Evolutionary conservation across 2,329 filamentous ascomycete species (phyloP), one percentile per base, ranked within the genome.

Genomic region (Tolypocladium amazonense): DNA sequence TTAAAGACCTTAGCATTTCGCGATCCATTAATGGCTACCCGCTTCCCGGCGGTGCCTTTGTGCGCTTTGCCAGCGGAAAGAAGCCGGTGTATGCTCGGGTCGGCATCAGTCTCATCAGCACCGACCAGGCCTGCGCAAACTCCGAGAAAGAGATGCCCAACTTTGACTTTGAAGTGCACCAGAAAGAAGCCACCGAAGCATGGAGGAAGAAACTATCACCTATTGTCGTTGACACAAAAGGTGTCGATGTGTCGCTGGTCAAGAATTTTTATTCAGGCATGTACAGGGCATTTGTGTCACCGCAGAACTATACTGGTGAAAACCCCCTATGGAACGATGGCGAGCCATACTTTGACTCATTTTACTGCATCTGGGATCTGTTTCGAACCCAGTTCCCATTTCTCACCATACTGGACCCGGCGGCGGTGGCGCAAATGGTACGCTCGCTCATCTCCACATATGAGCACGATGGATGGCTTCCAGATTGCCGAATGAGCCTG

Each of bases 281-380:
- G n/a, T 90, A 90, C 67, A 77, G 87, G n/a, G 81, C 84, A 3
- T 83, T 89, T 81, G 83, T 90, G 62, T 87, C 83, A 58, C 88
- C 88, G 2, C 87, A 90, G 65, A 88, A 90, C 65, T 89, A 89
- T 65, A 89, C 88, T 0, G 85, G 85, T 0, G 88, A 90, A 68
- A 90, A 90, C 59, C 85, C 86, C 2, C 68, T 85, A 0, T 90
- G 87, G 86, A 64, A 80, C 2, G 86, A 81, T 50, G 76, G 75
- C 2, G 86, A 89, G 68, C 87, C 87, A 0, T 90, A 90, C 66
- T 90, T 87, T 67, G 88, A 90, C 69, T 88, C 85, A 0, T 89
- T 87, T 65, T 92, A 91, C 70, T 90, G 87, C 64, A 85, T 90
- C 5, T 90, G 88, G 88, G 88, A 90, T 65, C 83, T 81, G 0